Evolutionary conservation across 805 yeast genomes (phyloP).

Genomic region (Saturnispora halmiae): DNA sequence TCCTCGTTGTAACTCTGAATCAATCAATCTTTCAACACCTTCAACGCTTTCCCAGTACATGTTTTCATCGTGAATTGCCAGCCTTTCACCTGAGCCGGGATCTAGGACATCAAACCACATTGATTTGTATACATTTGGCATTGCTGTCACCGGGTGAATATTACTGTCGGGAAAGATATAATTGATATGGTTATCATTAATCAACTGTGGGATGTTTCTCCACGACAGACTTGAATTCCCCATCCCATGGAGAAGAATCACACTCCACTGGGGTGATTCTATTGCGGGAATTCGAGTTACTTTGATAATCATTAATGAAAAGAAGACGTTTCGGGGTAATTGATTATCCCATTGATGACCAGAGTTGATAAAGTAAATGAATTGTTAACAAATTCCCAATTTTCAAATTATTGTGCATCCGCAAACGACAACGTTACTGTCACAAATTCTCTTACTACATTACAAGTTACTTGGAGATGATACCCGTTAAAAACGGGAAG

Average conservation of each 20-base stretch:
- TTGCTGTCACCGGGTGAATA: slow-evolving; percentile 51
- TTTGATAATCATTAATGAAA: slow-evolving; percentile 4
- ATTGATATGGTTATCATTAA: slow-evolving; percentile 43
- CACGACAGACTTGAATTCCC: slow-evolving; percentile 92
- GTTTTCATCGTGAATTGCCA: slow-evolving; percentile 38
- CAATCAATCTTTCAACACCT: slow-evolving; percentile 36
- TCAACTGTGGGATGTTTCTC: slow-evolving; percentile 40
- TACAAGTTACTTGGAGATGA: too few species aligned
- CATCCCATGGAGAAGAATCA: slow-evolving; percentile 77
- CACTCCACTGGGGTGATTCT: slow-evolving; percentile 21
- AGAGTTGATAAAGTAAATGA: too few species aligned
- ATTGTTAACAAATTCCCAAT: too few species aligned
- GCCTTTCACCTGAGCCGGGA: slow-evolving; percentile 40
- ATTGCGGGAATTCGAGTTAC: slow-evolving; percentile 5
- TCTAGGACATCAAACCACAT: slow-evolving; percentile 78
- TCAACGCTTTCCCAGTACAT: slow-evolving; percentile 48
- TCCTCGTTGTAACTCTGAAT: slow-evolving; percentile 44
- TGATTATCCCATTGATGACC: too few species aligned
- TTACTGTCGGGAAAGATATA: slow-evolving; percentile 93
- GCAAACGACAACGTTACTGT: too few species aligned
- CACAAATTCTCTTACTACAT: too few species aligned
- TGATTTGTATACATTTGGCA: slow-evolving; percentile 59
- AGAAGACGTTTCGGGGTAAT: not conserved
- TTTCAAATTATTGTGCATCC: too few species aligned
- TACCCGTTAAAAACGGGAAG: too few species aligned